phyloP scores from a whole-genome alignment of 139 green algal genomes.

The Mychonastes homosphaera region DNA sequence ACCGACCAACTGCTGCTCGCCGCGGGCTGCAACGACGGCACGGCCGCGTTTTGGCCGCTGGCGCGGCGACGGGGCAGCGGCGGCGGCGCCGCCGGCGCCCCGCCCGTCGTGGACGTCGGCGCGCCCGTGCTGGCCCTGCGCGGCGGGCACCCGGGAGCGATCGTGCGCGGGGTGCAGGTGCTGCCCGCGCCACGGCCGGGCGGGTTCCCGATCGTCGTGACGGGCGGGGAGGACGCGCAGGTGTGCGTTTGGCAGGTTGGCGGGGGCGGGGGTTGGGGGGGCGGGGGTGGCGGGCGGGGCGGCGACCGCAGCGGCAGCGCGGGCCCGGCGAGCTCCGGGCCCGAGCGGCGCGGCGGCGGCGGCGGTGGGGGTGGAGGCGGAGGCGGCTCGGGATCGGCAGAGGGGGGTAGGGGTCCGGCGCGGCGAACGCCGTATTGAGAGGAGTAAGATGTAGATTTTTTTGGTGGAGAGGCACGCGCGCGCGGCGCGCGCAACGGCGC shows the following conservation, averaged over 20 bases:
- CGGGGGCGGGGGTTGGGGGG: no score
- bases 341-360: background rate
- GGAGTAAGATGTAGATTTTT: no score
- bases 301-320: background rate
- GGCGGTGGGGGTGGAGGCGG: background rate
- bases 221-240: constrained; percentile 48
- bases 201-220: constrained; percentile 31
- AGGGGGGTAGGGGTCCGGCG: background rate
- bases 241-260: constrained; percentile 47
- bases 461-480: no score
- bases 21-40: constrained; percentile 40
- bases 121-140: constrained; percentile 30
- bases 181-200: constrained; percentile 5
- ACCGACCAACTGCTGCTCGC: constrained; percentile 39
- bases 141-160: constrained; percentile 38
- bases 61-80: constrained; percentile 21
- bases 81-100: constrained; percentile 1
- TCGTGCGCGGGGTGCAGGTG: constrained; percentile 49
- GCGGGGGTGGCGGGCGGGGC: constrained; percentile 1
- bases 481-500: no score
- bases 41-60: constrained; percentile 46
- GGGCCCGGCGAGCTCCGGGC: background rate
- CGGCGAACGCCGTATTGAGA: background rate
- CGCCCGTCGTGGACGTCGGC: constrained; percentile 19
- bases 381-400: background rate